Base-by-base conservation (phyloP, 495 filamentous ascomycete species). In the Terfezia boudieri region DNA sequence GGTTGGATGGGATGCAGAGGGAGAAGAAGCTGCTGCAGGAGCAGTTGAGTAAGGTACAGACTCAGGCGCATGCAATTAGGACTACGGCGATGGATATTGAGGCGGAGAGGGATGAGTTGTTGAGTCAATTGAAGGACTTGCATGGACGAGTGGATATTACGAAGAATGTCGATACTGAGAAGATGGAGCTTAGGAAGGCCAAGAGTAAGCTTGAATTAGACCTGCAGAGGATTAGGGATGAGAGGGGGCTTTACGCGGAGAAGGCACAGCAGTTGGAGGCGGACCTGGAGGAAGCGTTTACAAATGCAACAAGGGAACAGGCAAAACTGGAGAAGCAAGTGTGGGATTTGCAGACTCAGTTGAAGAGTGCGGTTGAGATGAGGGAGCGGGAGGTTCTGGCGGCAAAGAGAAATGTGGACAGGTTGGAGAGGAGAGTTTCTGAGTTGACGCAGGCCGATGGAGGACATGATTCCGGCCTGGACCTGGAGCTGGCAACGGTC, bases 21-120 rank as follows among this genome's bases (percentile, higher is more conserved):
- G 66, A 67, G 49, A 77, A 76, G 58, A 74, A 80, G 52, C 63
- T 66, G 3, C 65, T 85, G 23, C 79, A 82, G 57, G 81, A 82
- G 52, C 73, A 80, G 56, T 67, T 81, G 35, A 71, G 73, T 9
- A 73, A 69, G 55, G 66, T 77, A n/a, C 77, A 80, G 55, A 69
- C 75, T 48, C 78, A 84, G 57, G 59, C 81, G 9, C 75, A 75
- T 51, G 67, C 73, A 50, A 59, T 83, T n/a, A 72, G 72, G 50
- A 64, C 69, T 20, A 69, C 74, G 1, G 65, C 72, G 16, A 67
- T 69, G 22, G 75, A 79, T 46, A 61, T 73, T 37, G 75, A 79
- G 61, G 71, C 74, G 17, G 79, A 84, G 60, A 74, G 79, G 11
- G 76, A 82, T 56, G 78, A 83, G 59, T 63, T 83, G 49, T 72